phyloP scores from a whole-genome alignment of 129 eudicot genomes.

The Chrysanthemum seticuspe region DNA sequence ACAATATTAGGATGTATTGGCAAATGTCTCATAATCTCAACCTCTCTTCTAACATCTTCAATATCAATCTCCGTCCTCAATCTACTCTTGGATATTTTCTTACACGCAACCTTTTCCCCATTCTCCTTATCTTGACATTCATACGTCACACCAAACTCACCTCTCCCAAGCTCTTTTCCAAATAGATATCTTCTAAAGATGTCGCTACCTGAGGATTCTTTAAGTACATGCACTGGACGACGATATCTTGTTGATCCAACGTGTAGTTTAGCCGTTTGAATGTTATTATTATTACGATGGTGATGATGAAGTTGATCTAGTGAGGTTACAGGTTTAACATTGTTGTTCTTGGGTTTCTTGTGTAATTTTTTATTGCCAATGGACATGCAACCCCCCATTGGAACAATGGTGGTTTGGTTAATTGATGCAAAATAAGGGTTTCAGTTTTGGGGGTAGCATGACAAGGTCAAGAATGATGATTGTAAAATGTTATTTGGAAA shows the following conservation, averaged over 20 bases:
- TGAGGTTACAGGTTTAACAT: slow-evolving; percentile 23
- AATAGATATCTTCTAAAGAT: slow-evolving; percentile 45
- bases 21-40: slow-evolving; percentile 82
- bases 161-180: slow-evolving; percentile 85
- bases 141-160: slow-evolving; percentile 91
- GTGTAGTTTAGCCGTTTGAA: slow-evolving; percentile 18
- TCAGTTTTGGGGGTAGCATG: slow-evolving; percentile 40
- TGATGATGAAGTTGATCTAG: neutral
- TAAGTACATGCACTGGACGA: slow-evolving; percentile 36
- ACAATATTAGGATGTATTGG: slow-evolving; percentile 84
- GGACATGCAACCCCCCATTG: slow-evolving; percentile 91
- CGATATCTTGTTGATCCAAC: slow-evolving; percentile 23
- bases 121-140: slow-evolving; percentile 47
- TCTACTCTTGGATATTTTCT: slow-evolving; percentile 73
- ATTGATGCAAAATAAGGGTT: slow-evolving; percentile 28
- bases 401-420: slow-evolving; percentile 21
- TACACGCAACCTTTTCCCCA: slow-evolving; percentile 70
- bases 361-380: slow-evolving; percentile 33
- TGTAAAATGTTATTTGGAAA: slow-evolving; percentile 33
- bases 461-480: slow-evolving; percentile 31
- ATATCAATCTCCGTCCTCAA: slow-evolving; percentile 73
- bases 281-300: neutral
- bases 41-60: slow-evolving; percentile 91
- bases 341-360: slow-evolving; percentile 42
- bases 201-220: slow-evolving; percentile 44